These are phyloP conservation scores for Kazachstania kunashirensis DNA, from an alignment of 805 yeast genomes.

Conservation along the genomic window DNA sequence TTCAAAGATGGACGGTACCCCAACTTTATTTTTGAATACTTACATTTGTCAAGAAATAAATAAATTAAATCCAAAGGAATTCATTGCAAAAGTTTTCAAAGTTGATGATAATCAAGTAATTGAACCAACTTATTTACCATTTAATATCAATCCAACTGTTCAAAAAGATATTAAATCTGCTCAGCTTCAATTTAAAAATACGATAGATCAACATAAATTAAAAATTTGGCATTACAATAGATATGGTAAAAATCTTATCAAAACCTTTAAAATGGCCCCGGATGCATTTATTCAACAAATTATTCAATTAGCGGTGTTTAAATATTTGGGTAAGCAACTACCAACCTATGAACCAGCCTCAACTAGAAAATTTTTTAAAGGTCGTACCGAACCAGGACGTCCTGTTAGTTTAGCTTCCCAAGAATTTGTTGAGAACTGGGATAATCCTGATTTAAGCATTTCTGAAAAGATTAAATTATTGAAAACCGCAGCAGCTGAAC, in stretches of 20 bases:
- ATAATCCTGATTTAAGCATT: conserved; percentile 36
- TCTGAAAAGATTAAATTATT: conserved; percentile 57
- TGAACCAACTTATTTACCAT: conserved; percentile 30
- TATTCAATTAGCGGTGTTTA: conserved; percentile 83
- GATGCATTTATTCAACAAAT: conserved; percentile 89
- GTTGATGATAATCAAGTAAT: neutral
- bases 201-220: conserved; percentile 55
- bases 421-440: conserved; percentile 66
- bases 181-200: conserved; percentile 41
- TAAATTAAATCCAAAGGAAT: conserved; percentile 34
- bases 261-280: conserved; percentile 77
- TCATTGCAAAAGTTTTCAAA: conserved; percentile 6
- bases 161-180: conserved; percentile 48
- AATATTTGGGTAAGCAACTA: conserved; percentile 64
- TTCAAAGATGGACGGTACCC: conserved; percentile 97
- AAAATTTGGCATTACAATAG: conserved; percentile 74
- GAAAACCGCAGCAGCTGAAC: conserved; percentile 63
- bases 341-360: conserved; percentile 97
- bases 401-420: conserved; percentile 65
- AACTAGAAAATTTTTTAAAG: conserved; percentile 77
- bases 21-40: conserved; percentile 82
- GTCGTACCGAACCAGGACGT: conserved; percentile 92
- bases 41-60: conserved; percentile 49
- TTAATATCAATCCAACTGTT: conserved; percentile 49
- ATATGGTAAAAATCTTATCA: conserved; percentile 79